phyloP scores from a whole-genome alignment of 106 monocot genomes.

The Ottelia alismoides region DNA sequence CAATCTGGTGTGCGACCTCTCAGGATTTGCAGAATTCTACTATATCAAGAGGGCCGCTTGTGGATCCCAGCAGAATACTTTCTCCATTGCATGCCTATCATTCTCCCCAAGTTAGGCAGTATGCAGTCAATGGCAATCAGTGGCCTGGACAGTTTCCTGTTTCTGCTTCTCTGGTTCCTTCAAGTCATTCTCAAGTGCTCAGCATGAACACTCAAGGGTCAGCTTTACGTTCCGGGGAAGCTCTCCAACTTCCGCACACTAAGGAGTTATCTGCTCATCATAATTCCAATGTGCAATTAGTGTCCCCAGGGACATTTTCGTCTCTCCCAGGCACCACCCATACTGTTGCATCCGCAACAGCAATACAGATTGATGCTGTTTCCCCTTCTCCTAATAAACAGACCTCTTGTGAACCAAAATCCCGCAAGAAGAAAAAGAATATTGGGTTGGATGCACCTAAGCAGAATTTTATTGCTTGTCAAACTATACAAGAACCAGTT shows the following conservation, averaged over 20 bases:
- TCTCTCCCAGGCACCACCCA: slow-evolving; percentile 8
- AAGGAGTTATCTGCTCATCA: slow-evolving; percentile 24
- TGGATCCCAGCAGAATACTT: slow-evolving; percentile 41
- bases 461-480: slow-evolving; percentile 17
- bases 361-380: slow-evolving; percentile 17
- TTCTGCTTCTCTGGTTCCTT: slow-evolving; percentile 28
- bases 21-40: slow-evolving; percentile 25
- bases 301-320: slow-evolving; percentile 24
- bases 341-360: slow-evolving; percentile 12
- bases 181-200: slow-evolving; percentile 26
- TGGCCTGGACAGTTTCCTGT: slow-evolving; percentile 30
- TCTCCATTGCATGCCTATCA: slow-evolving; percentile 49
- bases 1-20: slow-evolving; percentile 30
- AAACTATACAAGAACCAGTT: slow-evolving; percentile 14
- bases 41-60: slow-evolving; percentile 26
- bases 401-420: slow-evolving; percentile 23
- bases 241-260: slow-evolving; percentile 22
- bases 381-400: slow-evolving; percentile 11
- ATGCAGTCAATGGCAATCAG: slow-evolving; percentile 20
- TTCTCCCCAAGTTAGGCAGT: slow-evolving; percentile 30
- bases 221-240: slow-evolving; percentile 25
- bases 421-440: slow-evolving; percentile 60
- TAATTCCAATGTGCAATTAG: slow-evolving; percentile 23
- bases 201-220: slow-evolving; percentile 18
- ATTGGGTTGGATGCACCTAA: slow-evolving; percentile 6